Base-by-base conservation (phyloP, 805 yeast species). In the Wickerhamiella qilinensis region DNA sequence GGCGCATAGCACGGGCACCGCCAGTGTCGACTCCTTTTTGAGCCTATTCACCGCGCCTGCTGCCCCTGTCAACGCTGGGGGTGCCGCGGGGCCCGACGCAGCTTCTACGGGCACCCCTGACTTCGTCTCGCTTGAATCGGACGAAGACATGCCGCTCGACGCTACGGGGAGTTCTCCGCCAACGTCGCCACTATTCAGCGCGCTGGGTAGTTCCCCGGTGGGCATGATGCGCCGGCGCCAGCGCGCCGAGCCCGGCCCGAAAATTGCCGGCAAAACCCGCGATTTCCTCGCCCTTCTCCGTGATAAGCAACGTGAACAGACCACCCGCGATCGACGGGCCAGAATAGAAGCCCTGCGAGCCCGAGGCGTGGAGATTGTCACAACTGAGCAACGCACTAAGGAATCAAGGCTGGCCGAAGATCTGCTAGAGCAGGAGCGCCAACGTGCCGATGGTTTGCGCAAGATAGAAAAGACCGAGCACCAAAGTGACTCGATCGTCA, bases 301-400 rank as follows among this genome's bases (percentile, higher is more conserved):
- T 11, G 28, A 24, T 15, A 36, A 41, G 22, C 44, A 45, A 36
- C 35, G 34, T 11, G 31, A 38, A 18, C 52, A 48, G 35, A 31
- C 29, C 9, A 20, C 25, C 16, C 30, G 27, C 11, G 35, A 43
- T 15, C 38, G 43, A n/a, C 22, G 20, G 19, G 36, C 24, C 19
- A 17, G 33, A 16, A 20, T 36, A 8, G 34, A 36, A 20, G 38
- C 33, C 25, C 38, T 43, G 20, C 21, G 41, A 20, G 45, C 32
- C 19, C 37, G 31, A 9, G 50, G 49, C 3, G 22, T 48, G 3
- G 50, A 48, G 9, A 34, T 45, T 14, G 45, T 33, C 15, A 35
- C 33, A 2, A 35, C 30, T 28, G 25, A 20, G 5, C 41, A 45
- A 11, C 28, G 29, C 29, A 20, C 39, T 25, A 15, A 21, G 24